phyloP scores from a whole-genome alignment of 2,329 filamentous ascomycete species.

The Hymenoscyphus repandus region DNA sequence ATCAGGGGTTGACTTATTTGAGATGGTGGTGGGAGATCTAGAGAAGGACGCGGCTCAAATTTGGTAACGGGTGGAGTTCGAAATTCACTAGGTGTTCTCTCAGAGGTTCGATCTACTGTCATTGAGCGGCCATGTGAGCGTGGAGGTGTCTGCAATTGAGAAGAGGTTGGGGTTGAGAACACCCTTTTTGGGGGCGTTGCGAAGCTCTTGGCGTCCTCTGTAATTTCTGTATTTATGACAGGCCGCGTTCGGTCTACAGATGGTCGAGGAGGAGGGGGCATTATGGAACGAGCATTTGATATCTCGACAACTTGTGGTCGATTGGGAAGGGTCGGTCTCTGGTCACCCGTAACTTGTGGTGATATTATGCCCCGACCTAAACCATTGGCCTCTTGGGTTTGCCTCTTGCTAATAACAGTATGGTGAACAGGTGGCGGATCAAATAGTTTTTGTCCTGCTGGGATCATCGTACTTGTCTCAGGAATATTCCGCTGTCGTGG shows the following conservation, averaged over 20 bases:
- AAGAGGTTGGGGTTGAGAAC: conserved; percentile 41
- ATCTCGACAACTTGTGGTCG: conserved; percentile 36
- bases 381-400: conserved; percentile 39
- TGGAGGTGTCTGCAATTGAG: conserved; percentile 38
- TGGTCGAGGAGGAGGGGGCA: conserved; percentile 25
- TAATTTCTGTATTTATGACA: conserved; percentile 11
- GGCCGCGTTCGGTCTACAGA: conserved; percentile 24
- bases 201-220: conserved; percentile 7
- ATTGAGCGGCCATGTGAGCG: conserved; percentile 43
- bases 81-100: conserved; percentile 35
- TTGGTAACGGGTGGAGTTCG: conserved; percentile 26
- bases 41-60: conserved; percentile 13
- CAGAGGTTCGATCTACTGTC: conserved; percentile 43
- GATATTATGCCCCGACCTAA: conserved; percentile 34
- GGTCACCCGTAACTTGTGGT: conserved; percentile 40
- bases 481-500: conserved; percentile 42
- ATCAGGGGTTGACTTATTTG: conserved; percentile 15
- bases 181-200: conserved; percentile 39
- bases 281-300: conserved; percentile 24
- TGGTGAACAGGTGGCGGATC: conserved; percentile 52
- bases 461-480: conserved; percentile 22
- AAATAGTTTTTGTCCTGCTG: conserved; percentile 31
- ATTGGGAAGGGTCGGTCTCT: conserved; percentile 44
- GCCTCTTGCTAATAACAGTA: conserved; percentile 39
- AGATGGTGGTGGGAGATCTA: conserved; percentile 11